A percentile compares a stretch with the other conserved stretches of the same genome.
phyloP scores from a whole-genome alignment of 192 early-diverging fungal genomes.

The Linnemannia zychae region DNA sequence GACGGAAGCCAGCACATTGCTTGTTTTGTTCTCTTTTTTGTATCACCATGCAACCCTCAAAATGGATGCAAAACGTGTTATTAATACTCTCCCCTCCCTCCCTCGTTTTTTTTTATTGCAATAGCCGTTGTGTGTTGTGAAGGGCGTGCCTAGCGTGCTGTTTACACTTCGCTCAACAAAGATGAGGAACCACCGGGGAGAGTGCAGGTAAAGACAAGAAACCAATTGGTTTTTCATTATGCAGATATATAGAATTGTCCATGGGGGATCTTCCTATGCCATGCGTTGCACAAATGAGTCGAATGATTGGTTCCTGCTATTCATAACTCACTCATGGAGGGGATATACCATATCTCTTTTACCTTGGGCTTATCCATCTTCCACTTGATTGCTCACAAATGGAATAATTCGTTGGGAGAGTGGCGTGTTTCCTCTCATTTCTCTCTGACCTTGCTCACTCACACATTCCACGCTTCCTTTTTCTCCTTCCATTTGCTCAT shows the following conservation, averaged over 20 bases:
- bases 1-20: not conserved
- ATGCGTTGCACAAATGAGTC: not conserved
- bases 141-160: slow-evolving; percentile 74
- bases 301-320: slow-evolving; percentile 11
- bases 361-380: not conserved
- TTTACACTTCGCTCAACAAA: slow-evolving; percentile 80
- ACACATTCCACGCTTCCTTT: too few relatives aligned
- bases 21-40: not conserved
- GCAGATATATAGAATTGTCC: not conserved
- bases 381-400: not conserved
- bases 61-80: not conserved
- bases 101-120: not conserved
- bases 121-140: slow-evolving; percentile 74
- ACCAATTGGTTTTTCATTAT: not conserved
- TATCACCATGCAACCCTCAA: not conserved
- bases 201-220: slow-evolving; percentile 69
- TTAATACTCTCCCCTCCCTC: not conserved
- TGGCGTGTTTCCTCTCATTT: not conserved
- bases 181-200: slow-evolving; percentile 82
- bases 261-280: too few relatives aligned
- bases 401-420: not conserved
- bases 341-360: not conserved
- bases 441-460: not conserved
- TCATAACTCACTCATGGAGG: not conserved
- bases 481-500: not conserved